Percentiles rank a stretch among this genome's conserved stretches.
Evolutionary conservation across 495 filamentous ascomycete genomes (phyloP).

Genomic region (Aspergillus kassunensis): DNA sequence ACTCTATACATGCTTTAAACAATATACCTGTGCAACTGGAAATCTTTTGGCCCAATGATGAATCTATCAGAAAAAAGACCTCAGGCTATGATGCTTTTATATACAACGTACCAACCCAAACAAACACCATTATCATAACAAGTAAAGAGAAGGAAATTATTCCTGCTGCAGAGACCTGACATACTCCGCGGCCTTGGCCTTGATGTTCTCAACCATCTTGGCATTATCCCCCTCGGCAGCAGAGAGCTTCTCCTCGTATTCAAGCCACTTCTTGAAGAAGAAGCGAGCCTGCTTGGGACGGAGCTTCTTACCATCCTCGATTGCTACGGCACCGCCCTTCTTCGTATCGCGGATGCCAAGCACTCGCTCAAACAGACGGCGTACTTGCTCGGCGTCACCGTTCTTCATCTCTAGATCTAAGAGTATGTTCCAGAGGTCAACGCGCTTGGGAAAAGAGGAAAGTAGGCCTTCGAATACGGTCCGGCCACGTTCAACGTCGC

Average conservation of each 20-base stretch:
- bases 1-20: too few relatives aligned
- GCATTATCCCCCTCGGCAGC: slow-evolving; percentile 52
- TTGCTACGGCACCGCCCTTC: slow-evolving; percentile 44
- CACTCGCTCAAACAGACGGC: slow-evolving; percentile 79
- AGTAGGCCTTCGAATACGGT: slow-evolving; percentile 91
- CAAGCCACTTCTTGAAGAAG: slow-evolving; percentile 80
- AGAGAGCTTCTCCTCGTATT: slow-evolving; percentile 65
- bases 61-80: slow-evolving; percentile 5
- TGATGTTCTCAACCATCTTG: slow-evolving; percentile 68
- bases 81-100: slow-evolving; percentile 15
- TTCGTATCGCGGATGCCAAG: slow-evolving; percentile 48
- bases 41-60: not conserved
- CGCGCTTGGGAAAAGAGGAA: slow-evolving; percentile 76
- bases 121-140: slow-evolving; percentile 10
- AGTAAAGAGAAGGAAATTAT: slow-evolving; percentile 1
- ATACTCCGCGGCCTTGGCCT: slow-evolving; percentile 69
- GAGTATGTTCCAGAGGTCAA: slow-evolving; percentile 89
- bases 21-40: not conserved
- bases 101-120: slow-evolving; percentile 7
- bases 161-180: slow-evolving; percentile 52
- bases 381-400: slow-evolving; percentile 59
- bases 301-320: slow-evolving; percentile 44
- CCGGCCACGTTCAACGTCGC: slow-evolving; percentile 84
- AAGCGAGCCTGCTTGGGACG: slow-evolving; percentile 71
- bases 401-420: slow-evolving; percentile 77